Conservation (phyloP, 2,329 filamentous ascomycete genomes). For the Trichoderma sp. region DNA sequence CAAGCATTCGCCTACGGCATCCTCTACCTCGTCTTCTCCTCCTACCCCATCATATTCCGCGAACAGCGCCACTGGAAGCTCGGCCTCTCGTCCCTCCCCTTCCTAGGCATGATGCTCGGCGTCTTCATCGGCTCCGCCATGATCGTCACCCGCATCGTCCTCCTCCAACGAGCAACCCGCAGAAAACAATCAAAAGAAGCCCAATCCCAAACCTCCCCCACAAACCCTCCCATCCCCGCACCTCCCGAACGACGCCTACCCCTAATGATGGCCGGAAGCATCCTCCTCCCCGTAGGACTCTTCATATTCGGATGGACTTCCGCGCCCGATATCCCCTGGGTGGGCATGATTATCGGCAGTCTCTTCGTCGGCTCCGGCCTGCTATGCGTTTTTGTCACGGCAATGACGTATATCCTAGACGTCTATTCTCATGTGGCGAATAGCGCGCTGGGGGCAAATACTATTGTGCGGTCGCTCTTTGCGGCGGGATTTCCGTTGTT, state of each 20-base stretch:
- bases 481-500: conserved; percentile 53
- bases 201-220: background rate
- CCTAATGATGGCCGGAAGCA: conserved; percentile 22
- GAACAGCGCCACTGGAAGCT: conserved; percentile 48
- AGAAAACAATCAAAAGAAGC: background rate
- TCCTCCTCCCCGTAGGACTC: conserved; percentile 19
- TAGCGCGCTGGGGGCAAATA: conserved; percentile 40
- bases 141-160: conserved; percentile 4
- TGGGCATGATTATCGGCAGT: conserved; percentile 35
- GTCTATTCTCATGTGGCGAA: conserved; percentile 39
- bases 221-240: background rate
- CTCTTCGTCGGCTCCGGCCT: conserved; percentile 10
- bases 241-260: conserved; percentile 19
- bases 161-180: conserved; percentile 7
- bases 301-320: conserved; percentile 26
- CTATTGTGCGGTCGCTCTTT: conserved; percentile 55
- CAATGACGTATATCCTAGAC: conserved; percentile 48
- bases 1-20: conserved; percentile 56
- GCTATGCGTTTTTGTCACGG: conserved; percentile 33
- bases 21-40: conserved; percentile 58
- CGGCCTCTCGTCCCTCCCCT: conserved; percentile 19
- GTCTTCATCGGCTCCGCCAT: conserved; percentile 23
- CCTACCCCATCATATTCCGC: conserved; percentile 54
- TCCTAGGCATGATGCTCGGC: conserved; percentile 24
- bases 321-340: conserved; percentile 35